These are phyloP conservation scores for Metschnikowia kofuensis DNA, from an alignment of 805 yeast species.

Conservation along the genomic window DNA sequence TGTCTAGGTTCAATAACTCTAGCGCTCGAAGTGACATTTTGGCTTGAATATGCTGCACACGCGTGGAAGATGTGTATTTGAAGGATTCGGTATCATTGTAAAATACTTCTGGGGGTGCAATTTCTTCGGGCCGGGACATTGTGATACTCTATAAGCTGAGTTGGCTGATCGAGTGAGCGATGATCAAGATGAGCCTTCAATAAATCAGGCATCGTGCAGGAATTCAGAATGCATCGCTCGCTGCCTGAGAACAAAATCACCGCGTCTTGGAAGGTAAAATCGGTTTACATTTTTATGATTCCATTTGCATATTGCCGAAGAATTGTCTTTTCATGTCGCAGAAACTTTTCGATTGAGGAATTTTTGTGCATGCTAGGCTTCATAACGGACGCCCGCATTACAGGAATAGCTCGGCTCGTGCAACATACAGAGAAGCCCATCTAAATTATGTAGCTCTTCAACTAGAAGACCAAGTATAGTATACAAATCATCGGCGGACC, in stretches of 20 bases:
- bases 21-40: constrained; percentile 94
- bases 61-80: constrained; percentile 88
- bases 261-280: too few species aligned
- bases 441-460: too few species aligned
- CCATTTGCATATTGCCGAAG: too few species aligned
- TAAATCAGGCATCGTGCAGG: constrained; percentile 8
- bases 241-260: too few species aligned
- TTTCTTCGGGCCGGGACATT: constrained; percentile 95
- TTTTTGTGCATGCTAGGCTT: too few species aligned
- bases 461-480: constrained; percentile 56
- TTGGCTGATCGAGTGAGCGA: neutral
- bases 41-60: constrained; percentile 98
- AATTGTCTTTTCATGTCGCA: too few species aligned
- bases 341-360: too few species aligned
- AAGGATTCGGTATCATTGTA: constrained; percentile 87
- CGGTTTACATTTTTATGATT: too few species aligned
- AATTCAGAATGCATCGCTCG: neutral
- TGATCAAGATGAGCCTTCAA: constrained; percentile 6
- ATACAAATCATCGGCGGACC: constrained; percentile 91
- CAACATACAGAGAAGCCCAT: too few species aligned
- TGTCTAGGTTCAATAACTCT: constrained; percentile 74
- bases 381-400: too few species aligned
- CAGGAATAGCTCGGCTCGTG: too few species aligned
- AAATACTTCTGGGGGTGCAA: constrained; percentile 95
- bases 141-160: neutral